Evolutionary conservation across 345 rosid genomes (phyloP).

Genomic region (Eucalyptus sp.): DNA sequence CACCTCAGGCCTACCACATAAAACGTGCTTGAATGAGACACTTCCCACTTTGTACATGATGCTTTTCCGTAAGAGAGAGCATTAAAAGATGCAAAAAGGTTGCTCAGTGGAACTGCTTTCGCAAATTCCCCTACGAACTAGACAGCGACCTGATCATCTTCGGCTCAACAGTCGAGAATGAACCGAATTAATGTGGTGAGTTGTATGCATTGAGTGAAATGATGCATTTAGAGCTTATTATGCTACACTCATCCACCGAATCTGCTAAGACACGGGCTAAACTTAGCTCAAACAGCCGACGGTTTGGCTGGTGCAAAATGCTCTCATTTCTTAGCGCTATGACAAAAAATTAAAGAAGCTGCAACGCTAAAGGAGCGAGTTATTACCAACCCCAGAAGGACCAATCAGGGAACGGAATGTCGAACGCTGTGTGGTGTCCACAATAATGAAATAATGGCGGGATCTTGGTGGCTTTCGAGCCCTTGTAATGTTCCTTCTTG

Average conservation of each 20-base stretch:
- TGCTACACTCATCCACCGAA: not conserved
- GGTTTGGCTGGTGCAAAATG: not conserved
- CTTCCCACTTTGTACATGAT: not conserved
- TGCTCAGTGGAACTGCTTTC: not conserved
- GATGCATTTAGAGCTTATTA: not conserved
- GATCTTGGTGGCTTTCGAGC: constrained; percentile 8
- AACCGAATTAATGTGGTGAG: not conserved
- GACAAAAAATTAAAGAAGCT: not conserved
- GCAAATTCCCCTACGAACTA: not conserved
- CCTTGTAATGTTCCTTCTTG: constrained; percentile 7
- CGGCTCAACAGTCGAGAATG: not conserved
- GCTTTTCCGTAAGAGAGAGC: not conserved
- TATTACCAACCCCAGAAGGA: constrained; percentile 75
- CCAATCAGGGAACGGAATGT: constrained; percentile 63
- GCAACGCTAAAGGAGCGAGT: not conserved
- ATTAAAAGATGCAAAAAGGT: not conserved
- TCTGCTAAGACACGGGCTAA: not conserved
- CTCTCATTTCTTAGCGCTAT: not conserved
- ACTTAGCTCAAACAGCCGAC: not conserved
- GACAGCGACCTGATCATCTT: not conserved
- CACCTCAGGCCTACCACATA: constrained; percentile 36
- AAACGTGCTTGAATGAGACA: not conserved
- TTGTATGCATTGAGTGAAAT: not conserved
- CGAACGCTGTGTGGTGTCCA: not conserved
- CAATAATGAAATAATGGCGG: constrained; percentile 56